A percentile compares a stretch with the other conserved stretches of the same genome.
Conservation (phyloP, 108 stramenopile genomes). For the Cyclotella kingstonii region DNA sequence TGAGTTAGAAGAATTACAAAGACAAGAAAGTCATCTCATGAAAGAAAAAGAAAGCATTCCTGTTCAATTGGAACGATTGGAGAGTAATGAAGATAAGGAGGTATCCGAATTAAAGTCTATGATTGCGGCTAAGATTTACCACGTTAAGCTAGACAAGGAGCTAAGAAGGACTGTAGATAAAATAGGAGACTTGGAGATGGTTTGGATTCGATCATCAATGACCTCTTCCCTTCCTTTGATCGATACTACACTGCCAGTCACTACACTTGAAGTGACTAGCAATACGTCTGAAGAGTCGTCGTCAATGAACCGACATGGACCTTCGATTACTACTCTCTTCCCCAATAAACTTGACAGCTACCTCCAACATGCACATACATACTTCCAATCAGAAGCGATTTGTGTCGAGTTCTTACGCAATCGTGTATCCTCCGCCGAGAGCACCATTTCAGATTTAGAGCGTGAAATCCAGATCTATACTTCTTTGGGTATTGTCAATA, state of each 20-base stretch:
- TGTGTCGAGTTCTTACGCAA: slow-evolving; percentile 21
- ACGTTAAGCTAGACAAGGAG: slow-evolving; percentile 16
- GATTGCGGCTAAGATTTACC: neutral
- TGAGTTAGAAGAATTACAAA: slow-evolving; percentile 17
- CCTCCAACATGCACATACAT: slow-evolving; percentile 7
- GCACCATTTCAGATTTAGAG: slow-evolving; percentile 12
- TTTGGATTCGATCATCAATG: slow-evolving; percentile 14
- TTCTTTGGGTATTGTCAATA: slow-evolving; percentile 16
- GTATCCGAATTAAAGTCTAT: neutral
- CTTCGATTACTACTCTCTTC: neutral
- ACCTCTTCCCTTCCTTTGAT: neutral
- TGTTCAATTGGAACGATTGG: slow-evolving; percentile 2
- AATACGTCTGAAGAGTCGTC: neutral
- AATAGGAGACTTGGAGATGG: slow-evolving; percentile 10
- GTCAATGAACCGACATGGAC: neutral
- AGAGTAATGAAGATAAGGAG: neutral
- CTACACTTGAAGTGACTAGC: neutral
- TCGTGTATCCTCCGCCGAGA: slow-evolving; percentile 10
- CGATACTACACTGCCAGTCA: neutral
- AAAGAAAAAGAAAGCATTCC: slow-evolving; percentile 9
- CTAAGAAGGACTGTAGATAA: slow-evolving; percentile 12
- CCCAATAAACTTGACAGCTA: slow-evolving; percentile 11
- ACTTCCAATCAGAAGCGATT: slow-evolving; percentile 19
- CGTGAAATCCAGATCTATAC: slow-evolving; percentile 21
- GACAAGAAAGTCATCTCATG: slow-evolving; percentile 13